These are phyloP conservation scores for Mortierella sp. DNA, from an alignment of 371 early-diverging fungal genomes.

Conservation along the genomic window DNA sequence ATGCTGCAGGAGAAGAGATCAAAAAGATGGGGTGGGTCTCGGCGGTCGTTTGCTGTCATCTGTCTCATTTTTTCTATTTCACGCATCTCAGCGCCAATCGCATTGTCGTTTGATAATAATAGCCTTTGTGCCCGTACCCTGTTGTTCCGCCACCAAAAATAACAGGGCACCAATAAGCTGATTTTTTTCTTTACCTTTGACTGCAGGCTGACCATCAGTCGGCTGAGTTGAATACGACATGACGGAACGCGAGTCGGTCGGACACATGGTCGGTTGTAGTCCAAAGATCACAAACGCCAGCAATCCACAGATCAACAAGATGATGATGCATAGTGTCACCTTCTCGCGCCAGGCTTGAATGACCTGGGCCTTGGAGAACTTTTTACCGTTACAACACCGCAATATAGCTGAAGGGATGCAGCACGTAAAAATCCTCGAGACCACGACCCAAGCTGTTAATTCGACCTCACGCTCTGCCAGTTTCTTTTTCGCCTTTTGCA, in stretches of 20 bases:
- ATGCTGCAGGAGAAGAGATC: too few relatives aligned
- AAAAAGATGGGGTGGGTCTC: too few relatives aligned
- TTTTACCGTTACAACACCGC: constrained; percentile 55
- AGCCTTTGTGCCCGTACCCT: too few relatives aligned
- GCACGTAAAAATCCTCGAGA: constrained; percentile 65
- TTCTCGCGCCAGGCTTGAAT: constrained; percentile 82
- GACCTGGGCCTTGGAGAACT: constrained; percentile 57
- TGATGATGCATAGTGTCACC: constrained; percentile 77
- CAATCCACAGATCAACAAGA: constrained; percentile 64
- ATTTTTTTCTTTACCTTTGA: constrained; percentile 29
- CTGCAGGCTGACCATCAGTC: background rate
- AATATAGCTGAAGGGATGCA: constrained; percentile 66
- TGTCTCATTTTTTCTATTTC: too few relatives aligned
- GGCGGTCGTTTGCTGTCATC: too few relatives aligned
- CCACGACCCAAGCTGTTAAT: constrained; percentile 60
- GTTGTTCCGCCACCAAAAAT: too few relatives aligned
- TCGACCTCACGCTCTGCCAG: constrained; percentile 46
- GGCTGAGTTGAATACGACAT: constrained; percentile 12
- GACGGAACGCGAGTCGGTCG: constrained; percentile 10
- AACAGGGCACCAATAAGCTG: too few relatives aligned
- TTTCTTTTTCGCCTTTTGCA: constrained; percentile 29
- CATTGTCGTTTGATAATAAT: too few relatives aligned
- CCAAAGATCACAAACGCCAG: constrained; percentile 78
- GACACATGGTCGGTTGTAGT: constrained; percentile 64
- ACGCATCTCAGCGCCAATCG: too few relatives aligned